Base-by-base conservation (phyloP, 2,329 filamentous ascomycete genomes). In the Teratosphaeria viscida region DNA sequence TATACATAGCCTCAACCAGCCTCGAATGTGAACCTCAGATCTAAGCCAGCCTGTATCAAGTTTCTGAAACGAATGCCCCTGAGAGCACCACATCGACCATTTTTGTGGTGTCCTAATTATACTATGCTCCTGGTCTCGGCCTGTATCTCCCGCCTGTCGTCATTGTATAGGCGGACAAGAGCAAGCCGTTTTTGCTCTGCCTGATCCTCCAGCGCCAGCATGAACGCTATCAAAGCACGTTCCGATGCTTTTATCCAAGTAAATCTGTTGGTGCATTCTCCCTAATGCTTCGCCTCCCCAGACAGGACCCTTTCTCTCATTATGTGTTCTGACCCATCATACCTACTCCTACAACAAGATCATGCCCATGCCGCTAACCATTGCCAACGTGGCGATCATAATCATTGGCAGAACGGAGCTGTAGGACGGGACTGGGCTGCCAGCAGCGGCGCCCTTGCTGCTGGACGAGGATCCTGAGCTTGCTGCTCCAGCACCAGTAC, bases 301-400 rank as follows among this genome's bases (percentile, higher is more conserved):
- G 37, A 43, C 37, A 16, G 12, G 37, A 12, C 37, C 8, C 37
- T 43, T 43, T 56, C 7, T 16, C 43, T 23, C n/a, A n/a, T 23
- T n/a, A 23, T 23, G 5, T 49, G n/a, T 11, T 49, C 16, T 23
- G n/a, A 5, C 43, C 23, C 55, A 53, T 63, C 19, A 55, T 27
- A 10, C 6, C 53, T 11, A n/a, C 8, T 7, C 56, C 57, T 71
- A 72, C 63, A 72, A 65, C 55, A 70, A 57, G 52, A 72, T 65
- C 70, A 72, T 72, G 57, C 69, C 68, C 59, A 65, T 62, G 59
- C 70, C 70, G 5, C 68, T 70, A 35, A 69, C 39, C 16, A 65
- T 49, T 19, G 64, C 70, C 11, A 72, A 57, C 26, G 56, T 60
- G 52, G 65, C 60, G 55, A 71, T 60, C 63, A 67, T 61, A 26